Base-by-base conservation (phyloP, 306 rosid genomes). In the Trichosanthes cucumerina region DNA sequence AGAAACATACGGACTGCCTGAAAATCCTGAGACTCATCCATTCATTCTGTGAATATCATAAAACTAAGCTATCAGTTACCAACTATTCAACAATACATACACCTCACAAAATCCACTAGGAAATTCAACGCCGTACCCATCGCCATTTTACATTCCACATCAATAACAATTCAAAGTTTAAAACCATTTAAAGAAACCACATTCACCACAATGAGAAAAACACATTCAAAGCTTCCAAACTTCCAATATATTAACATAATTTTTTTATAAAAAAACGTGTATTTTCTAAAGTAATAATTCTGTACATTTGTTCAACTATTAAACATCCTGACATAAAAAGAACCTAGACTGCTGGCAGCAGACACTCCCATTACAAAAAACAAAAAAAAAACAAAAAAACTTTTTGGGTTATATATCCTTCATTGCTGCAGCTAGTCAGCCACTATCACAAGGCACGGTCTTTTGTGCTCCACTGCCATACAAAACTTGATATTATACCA, bases 381-480 rank as follows among this genome's bases (percentile, higher is more conserved):
- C 23, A 57, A 50, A 57, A 7, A 43, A 9, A 87, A 76, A 79
- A 62, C 7, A 6, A 57, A 23, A 50, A 57, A 76, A 84, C 43
- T 77, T 59, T 80, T 82, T 80, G 87, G 93, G 87, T 77, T 83
- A 79, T 72, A 83, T 74, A 83, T 89, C 88, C 83, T 82, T 87
- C 85, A 72, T 80, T 58, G 83, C 87, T 84, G 89, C 87, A 90
- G 88, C 91, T 38, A 86, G 83, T 82, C 87, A 88, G 87, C 91
- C 16, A 85, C 85, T 83, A 87, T 88, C 79, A 86, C 88, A 86
- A 81, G 84, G 88, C 92, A 88, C 89, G 87, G 86, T 84, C 96
- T 86, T 85, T 83, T 88, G 85, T 81, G 89, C 85, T 89, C 91
- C 85, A 89, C 89, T 84, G 87, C 96, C 87, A 82, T 82, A 85